A percentile compares a stretch with the other conserved stretches of the same genome.
Evolutionary conservation across 805 yeast species (phyloP).

Genomic region (Pichia gijzeniarum): DNA sequence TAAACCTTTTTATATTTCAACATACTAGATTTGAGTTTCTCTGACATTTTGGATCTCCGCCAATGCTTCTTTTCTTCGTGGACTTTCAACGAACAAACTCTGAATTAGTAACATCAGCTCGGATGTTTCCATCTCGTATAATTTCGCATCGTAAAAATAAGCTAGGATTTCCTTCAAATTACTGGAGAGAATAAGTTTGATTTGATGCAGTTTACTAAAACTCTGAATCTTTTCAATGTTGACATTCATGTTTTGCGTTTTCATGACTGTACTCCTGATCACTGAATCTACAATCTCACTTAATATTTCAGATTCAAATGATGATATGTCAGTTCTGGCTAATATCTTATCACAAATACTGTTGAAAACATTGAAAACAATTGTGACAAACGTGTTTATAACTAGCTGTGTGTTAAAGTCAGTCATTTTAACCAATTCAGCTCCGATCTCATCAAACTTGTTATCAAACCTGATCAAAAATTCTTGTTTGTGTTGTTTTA

Average conservation of each 20-base stretch:
- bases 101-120: constrained; percentile 39
- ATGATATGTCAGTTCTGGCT: constrained; percentile 25
- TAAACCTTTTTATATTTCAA: constrained; percentile 6
- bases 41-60: constrained; percentile 42
- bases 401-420: constrained; percentile 21
- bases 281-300: constrained; percentile 12
- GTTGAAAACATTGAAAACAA: constrained; percentile 16
- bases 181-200: constrained; percentile 21
- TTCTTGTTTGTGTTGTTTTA: constrained; percentile 8
- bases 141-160: constrained; percentile 45
- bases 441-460: not conserved
- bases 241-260: constrained; percentile 1
- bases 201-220: constrained; percentile 27
- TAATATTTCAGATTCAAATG: constrained; percentile 27
- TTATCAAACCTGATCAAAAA: constrained; percentile 13
- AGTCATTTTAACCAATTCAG: not conserved
- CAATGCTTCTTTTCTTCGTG: constrained; percentile 37
- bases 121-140: constrained; percentile 41
- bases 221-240: constrained; percentile 18
- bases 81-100: constrained; percentile 42
- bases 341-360: constrained; percentile 18
- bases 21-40: constrained; percentile 7
- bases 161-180: constrained; percentile 43
- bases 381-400: constrained; percentile 15
- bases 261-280: not conserved